These are phyloP conservation scores for Citrullus amarus DNA, from an alignment of 306 rosid genomes.

Conservation along the genomic window DNA sequence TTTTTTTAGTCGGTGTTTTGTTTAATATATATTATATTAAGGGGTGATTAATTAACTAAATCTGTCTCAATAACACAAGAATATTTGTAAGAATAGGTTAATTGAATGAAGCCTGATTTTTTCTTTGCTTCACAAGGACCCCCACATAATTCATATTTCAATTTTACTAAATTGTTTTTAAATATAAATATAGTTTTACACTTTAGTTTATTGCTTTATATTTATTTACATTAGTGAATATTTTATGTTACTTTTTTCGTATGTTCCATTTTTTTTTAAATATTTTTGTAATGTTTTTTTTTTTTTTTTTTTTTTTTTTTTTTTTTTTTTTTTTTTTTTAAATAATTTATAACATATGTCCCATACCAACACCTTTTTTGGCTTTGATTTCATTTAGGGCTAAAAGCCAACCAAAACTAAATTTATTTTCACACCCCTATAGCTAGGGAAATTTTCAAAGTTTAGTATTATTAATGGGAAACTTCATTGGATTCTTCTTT, in stretches of 20 bases:
- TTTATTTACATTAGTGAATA: too few relatives aligned
- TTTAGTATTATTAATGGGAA: not conserved
- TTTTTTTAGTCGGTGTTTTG: conserved; percentile 3
- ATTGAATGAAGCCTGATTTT: not conserved
- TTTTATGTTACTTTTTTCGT: too few relatives aligned
- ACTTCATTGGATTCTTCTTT: not conserved
- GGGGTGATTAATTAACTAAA: not conserved
- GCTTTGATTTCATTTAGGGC: not conserved
- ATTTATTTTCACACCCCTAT: too few relatives aligned
- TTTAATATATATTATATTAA: not conserved
- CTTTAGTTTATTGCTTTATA: too few relatives aligned
- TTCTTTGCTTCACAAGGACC: not conserved
- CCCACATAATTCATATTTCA: not conserved
- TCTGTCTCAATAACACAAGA: not conserved
- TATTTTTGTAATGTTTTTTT: too few relatives aligned
- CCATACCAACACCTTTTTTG: too few relatives aligned
- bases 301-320: too few relatives aligned
- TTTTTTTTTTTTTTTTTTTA: too few relatives aligned
- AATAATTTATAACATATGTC: too few relatives aligned
- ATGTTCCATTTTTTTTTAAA: too few relatives aligned
- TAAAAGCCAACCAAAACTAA: not conserved
- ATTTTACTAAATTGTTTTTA: too few relatives aligned
- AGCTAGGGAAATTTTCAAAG: not conserved
- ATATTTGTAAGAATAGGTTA: not conserved
- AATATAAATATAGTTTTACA: too few relatives aligned